A percentile compares a stretch with the other conserved stretches of the same genome.
Conservation (phyloP, 192 early-diverging fungal species). For the Ambispora gerdemannii region DNA sequence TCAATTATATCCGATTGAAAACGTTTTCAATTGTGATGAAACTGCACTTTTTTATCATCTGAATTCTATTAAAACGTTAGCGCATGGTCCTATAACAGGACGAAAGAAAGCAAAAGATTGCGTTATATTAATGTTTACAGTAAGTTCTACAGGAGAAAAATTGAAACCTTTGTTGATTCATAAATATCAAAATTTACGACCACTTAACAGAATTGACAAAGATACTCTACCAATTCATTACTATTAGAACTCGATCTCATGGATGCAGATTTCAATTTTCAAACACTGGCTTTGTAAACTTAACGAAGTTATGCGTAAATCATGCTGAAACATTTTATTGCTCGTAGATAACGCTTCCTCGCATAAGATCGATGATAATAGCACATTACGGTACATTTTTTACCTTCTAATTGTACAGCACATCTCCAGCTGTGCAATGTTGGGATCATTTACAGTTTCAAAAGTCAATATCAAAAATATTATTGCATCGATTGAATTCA, state of each 20-base stretch:
- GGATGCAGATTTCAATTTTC: not conserved
- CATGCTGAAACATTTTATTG: too few relatives aligned
- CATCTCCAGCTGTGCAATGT: too few relatives aligned
- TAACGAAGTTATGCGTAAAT: too few relatives aligned
- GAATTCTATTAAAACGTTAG: not conserved
- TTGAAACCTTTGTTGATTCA: slow-evolving; percentile 11
- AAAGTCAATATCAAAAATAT: too few relatives aligned
- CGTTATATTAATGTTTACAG: not conserved
- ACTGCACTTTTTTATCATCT: not conserved
- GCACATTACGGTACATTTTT: too few relatives aligned
- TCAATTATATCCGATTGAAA: not conserved
- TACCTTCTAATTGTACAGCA: too few relatives aligned
- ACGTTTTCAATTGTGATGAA: not conserved
- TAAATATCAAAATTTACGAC: not conserved
- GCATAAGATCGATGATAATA: too few relatives aligned
- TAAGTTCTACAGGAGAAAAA: not conserved
- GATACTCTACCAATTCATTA: not conserved
- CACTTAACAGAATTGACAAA: not conserved
- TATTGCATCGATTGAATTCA: too few relatives aligned
- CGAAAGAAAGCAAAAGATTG: not conserved
- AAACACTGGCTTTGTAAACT: too few relatives aligned
- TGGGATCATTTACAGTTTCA: too few relatives aligned
- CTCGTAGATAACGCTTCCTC: too few relatives aligned
- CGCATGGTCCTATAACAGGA: not conserved
- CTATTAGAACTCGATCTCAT: not conserved